A percentile compares a stretch with the other conserved stretches of the same genome.
These are phyloP conservation scores for Trichomonas vaginalis DNA, from an alignment of 208 protist genomes.

Conservation along the genomic window DNA sequence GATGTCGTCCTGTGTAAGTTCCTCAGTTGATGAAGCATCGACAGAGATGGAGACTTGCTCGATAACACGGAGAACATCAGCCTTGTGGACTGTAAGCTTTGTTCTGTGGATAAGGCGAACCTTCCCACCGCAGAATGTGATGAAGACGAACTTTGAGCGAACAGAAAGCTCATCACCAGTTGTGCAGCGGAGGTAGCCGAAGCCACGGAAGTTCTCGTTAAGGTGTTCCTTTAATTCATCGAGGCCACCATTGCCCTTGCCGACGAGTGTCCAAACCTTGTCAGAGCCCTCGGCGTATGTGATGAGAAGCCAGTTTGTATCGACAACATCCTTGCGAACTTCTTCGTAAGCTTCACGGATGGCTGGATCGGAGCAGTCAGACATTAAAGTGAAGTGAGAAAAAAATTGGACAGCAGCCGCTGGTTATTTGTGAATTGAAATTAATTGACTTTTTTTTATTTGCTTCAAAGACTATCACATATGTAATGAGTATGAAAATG, in stretches of 20 bases:
- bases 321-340: background rate
- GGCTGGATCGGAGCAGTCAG: background rate
- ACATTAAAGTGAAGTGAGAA: background rate
- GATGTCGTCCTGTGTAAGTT: background rate
- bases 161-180: background rate
- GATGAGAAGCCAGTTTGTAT: background rate
- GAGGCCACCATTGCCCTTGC: background rate
- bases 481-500: no score
- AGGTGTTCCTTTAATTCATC: background rate
- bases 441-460: no score
- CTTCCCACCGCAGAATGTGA: background rate
- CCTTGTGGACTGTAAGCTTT: background rate
- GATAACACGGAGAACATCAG: background rate
- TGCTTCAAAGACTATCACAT: no score
- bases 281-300: background rate
- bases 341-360: background rate
- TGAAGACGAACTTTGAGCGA: conserved; percentile 7
- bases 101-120: background rate
- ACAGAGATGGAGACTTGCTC: background rate
- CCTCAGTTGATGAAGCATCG: background rate
- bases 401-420: background rate
- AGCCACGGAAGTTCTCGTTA: background rate
- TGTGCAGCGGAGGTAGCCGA: background rate
- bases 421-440: background rate
- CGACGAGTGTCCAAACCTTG: background rate